phyloP scores from a whole-genome alignment of 2,329 filamentous ascomycete genomes.

The Cytospora piceae region DNA sequence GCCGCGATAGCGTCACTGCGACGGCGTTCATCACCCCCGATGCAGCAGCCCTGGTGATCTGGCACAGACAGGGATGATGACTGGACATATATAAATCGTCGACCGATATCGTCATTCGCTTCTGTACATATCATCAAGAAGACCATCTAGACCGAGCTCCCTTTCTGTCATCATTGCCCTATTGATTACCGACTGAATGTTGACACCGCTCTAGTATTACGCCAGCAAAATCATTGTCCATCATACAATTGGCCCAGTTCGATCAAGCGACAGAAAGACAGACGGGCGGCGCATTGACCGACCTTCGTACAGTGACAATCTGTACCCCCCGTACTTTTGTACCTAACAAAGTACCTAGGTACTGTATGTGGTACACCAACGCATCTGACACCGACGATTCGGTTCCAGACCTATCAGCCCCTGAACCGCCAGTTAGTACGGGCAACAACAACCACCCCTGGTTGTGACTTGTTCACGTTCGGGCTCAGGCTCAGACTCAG shows the following conservation, averaged over 20 bases:
- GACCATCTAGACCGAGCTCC: neutral
- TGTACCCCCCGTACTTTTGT: neutral
- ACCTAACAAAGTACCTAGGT: neutral
- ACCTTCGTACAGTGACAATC: neutral
- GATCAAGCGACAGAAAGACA: neutral
- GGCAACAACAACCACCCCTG: neutral
- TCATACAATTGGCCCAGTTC: too few species aligned
- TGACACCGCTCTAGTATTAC: neutral
- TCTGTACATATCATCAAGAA: too few species aligned
- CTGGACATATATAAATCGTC: neutral
- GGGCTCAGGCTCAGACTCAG: neutral
- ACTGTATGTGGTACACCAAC: neutral
- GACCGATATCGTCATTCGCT: neutral
- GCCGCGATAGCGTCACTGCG: neutral
- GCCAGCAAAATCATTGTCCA: too few species aligned
- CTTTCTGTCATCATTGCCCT: neutral
- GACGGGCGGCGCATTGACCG: neutral
- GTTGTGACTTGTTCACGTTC: constrained; percentile 22
- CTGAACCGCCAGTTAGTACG: constrained; percentile 10
- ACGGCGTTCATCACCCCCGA: neutral
- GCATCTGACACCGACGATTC: constrained; percentile 26
- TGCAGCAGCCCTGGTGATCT: neutral
- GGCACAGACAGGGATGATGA: neutral
- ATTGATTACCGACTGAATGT: neutral
- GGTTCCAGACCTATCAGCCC: constrained; percentile 25